Evolutionary conservation across 768 basidiomycete genomes (phyloP).

Genomic region (Psilocybe cubensis): DNA sequence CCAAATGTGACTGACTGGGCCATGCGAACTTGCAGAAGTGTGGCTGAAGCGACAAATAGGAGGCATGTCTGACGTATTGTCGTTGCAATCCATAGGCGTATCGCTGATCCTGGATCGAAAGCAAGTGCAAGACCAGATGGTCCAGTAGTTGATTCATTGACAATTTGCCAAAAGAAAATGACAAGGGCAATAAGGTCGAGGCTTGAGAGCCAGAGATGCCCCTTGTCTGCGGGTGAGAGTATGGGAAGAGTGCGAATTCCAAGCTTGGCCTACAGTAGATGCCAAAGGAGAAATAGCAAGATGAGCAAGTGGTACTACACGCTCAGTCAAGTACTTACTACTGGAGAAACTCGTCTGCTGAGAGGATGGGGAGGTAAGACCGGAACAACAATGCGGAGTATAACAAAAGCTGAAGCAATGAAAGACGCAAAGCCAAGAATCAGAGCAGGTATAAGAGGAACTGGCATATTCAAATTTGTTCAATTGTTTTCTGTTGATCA

Average conservation of each 20-base stretch:
- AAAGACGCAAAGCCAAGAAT: conserved; percentile 74
- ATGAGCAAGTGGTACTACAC: conserved; percentile 17
- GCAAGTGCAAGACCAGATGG: conserved; percentile 47
- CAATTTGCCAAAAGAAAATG: conserved; percentile 69
- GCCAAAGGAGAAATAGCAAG: conserved; percentile 24
- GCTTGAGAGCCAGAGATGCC: conserved; percentile 72
- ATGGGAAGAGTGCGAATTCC: conserved; percentile 71
- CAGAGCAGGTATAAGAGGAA: conserved; percentile 69
- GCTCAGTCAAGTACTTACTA: conserved; percentile 40
- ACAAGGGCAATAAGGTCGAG: conserved; percentile 66
- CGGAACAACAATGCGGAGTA: conserved; percentile 76
- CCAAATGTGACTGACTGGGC: conserved; percentile 74
- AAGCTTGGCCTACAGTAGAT: conserved; percentile 64
- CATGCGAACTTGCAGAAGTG: conserved; percentile 71
- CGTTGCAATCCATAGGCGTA: conserved; percentile 70
- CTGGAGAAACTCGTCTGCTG: conserved; percentile 75
- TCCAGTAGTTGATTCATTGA: conserved; percentile 53
- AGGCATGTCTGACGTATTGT: conserved; percentile 73
- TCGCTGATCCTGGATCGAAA: conserved; percentile 53
- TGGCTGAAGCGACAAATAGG: conserved; percentile 59
- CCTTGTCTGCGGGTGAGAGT: conserved; percentile 70
- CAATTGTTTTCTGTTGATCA: too few relatives aligned
- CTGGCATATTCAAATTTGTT: conserved; percentile 53
- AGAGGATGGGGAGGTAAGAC: conserved; percentile 75
- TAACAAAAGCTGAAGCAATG: conserved; percentile 71